These are phyloP conservation scores for Aspergillus heteromorphus DNA, from an alignment of 495 filamentous ascomycete genomes.

Conservation along the genomic window DNA sequence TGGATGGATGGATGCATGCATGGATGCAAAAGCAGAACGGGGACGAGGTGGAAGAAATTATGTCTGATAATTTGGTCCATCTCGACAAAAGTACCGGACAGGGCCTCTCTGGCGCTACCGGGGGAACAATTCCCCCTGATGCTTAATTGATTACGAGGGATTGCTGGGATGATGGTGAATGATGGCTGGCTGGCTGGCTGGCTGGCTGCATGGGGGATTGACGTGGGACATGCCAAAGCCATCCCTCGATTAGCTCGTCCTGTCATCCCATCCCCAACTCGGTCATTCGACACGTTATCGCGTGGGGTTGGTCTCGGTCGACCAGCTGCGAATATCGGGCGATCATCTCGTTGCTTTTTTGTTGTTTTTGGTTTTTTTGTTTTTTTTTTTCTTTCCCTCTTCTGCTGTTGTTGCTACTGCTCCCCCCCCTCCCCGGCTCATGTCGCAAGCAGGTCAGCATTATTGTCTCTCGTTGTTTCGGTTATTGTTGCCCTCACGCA, in stretches of 20 bases:
- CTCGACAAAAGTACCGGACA: too few relatives aligned
- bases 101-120: not conserved
- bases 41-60: not conserved
- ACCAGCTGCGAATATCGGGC: not conserved
- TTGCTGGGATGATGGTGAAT: not conserved
- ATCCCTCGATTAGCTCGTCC: not conserved
- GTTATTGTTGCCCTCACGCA: not conserved
- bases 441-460: too few relatives aligned
- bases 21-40: not conserved
- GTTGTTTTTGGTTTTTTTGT: conserved; percentile 1
- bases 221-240: not conserved
- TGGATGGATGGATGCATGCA: not conserved
- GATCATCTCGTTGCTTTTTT: conserved; percentile 6
- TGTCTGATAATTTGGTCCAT: not conserved
- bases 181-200: not conserved
- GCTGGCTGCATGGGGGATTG: not conserved
- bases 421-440: not conserved
- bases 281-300: conserved; percentile 2
- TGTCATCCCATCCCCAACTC: not conserved
- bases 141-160: not conserved
- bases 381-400: not conserved
- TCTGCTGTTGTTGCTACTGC: not conserved
- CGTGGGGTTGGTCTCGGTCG: conserved; percentile 16
- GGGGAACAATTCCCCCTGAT: not conserved
- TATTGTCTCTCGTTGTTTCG: too few relatives aligned